Evolutionary conservation across 2,329 filamentous ascomycete species (phyloP).

Genomic region (Aureobasidium sp.): DNA sequence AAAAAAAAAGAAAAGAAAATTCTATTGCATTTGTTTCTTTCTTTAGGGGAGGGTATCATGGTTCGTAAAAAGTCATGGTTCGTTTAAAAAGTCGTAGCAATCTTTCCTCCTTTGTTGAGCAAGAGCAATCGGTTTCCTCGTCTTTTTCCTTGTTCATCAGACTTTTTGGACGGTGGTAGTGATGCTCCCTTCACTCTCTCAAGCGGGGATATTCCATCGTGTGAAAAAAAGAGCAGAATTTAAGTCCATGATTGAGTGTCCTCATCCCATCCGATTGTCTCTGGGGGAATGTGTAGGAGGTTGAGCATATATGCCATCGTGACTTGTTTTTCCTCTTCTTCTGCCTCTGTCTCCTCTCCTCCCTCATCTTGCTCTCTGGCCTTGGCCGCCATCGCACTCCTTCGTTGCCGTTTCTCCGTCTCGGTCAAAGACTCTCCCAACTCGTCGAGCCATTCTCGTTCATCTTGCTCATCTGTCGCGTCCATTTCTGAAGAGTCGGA

Average conservation of each 20-base stretch:
- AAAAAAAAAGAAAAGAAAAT: no score
- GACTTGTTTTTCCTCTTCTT: slow-evolving; percentile 49
- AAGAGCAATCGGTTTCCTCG: no score
- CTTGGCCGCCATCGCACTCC: slow-evolving; percentile 36
- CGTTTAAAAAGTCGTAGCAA: no score
- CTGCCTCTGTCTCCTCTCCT: slow-evolving; percentile 25
- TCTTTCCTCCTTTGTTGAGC: no score
- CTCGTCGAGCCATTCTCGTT: slow-evolving; percentile 28
- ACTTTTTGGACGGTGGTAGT: no score
- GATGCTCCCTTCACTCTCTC: no score
- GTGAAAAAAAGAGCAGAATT: not conserved
- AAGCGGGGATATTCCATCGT: no score
- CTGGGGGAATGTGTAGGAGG: slow-evolving; percentile 56
- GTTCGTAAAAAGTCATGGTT: no score
- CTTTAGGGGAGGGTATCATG: no score
- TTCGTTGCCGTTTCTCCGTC: slow-evolving; percentile 44
- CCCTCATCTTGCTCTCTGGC: slow-evolving; percentile 33
- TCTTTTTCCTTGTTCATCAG: no score
- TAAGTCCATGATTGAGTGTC: slow-evolving; percentile 52
- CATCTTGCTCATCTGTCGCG: slow-evolving; percentile 24
- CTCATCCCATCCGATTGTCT: slow-evolving; percentile 57
- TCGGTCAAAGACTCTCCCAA: slow-evolving; percentile 36
- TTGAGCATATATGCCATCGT: slow-evolving; percentile 65
- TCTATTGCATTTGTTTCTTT: no score
- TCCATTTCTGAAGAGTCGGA: slow-evolving; percentile 25